Percentiles rank a stretch among this genome's conserved stretches.
phyloP scores from a whole-genome alignment of 805 yeast genomes.

The Monosporozyma unispora region DNA sequence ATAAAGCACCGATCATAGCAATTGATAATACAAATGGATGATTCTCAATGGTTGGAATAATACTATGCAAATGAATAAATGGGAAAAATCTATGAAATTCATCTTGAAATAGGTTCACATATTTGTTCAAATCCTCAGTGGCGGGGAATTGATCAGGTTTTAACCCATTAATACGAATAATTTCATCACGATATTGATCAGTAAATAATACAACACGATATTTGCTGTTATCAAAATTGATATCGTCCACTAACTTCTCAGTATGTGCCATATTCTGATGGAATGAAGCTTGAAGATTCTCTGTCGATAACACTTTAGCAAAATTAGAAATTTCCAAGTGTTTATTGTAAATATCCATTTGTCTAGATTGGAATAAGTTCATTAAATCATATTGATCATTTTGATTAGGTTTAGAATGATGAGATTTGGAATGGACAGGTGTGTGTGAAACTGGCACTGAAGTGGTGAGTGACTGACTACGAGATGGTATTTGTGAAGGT shows the following conservation, averaged over 20 bases:
- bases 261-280: background rate
- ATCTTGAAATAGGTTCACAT: conserved; percentile 60
- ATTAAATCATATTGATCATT: conserved; percentile 37
- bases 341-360: conserved; percentile 50
- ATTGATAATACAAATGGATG: conserved; percentile 67
- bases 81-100: conserved; percentile 70
- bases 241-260: background rate
- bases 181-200: conserved; percentile 43
- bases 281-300: background rate
- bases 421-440: background rate
- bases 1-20: conserved; percentile 83
- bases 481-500: background rate
- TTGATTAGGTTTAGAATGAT: background rate
- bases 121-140: conserved; percentile 65
- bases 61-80: conserved; percentile 56
- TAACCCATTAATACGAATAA: conserved; percentile 46
- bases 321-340: conserved; percentile 9
- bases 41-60: conserved; percentile 42
- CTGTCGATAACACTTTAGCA: background rate
- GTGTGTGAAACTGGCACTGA: background rate
- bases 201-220: conserved; percentile 29
- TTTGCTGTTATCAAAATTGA: background rate
- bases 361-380: conserved; percentile 39
- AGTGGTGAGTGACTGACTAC: background rate
- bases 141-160: conserved; percentile 60